Conservation (phyloP, 2,329 filamentous ascomycete species). For the Diaporthe velutina region DNA sequence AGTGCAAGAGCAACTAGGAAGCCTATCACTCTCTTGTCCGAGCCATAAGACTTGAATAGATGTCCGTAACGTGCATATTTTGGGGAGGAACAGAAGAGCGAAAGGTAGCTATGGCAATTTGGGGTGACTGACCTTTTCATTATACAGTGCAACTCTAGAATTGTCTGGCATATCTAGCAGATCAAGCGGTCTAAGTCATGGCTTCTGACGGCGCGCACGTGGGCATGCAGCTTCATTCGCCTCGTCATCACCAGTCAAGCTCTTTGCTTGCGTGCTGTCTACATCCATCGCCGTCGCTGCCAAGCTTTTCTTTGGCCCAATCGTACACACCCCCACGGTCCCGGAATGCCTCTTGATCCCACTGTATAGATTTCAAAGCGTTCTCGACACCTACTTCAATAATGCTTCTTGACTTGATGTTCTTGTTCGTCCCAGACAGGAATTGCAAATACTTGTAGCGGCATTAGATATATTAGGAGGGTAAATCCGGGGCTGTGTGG, state of each 20-base stretch:
- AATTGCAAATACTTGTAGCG: slow-evolving; percentile 10
- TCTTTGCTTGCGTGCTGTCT: neutral
- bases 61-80: neutral
- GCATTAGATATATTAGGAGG: too few relatives aligned
- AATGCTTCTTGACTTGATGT: slow-evolving; percentile 12
- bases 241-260: slow-evolving; percentile 5
- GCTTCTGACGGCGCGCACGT: neutral
- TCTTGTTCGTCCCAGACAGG: slow-evolving; percentile 14
- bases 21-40: neutral
- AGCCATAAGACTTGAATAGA: neutral
- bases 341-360: slow-evolving; percentile 23
- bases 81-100: too few relatives aligned
- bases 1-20: neutral
- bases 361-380: slow-evolving; percentile 44
- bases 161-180: neutral
- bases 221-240: neutral
- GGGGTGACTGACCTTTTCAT: too few relatives aligned
- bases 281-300: neutral
- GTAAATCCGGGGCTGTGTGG: neutral
- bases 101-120: too few relatives aligned
- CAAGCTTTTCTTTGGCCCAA: slow-evolving; percentile 14
- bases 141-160: too few relatives aligned
- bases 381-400: neutral
- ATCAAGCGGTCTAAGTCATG: neutral
- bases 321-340: slow-evolving; percentile 25